Base-by-base conservation (phyloP, 2,329 filamentous ascomycete genomes). In the Fusarium annulatum region DNA sequence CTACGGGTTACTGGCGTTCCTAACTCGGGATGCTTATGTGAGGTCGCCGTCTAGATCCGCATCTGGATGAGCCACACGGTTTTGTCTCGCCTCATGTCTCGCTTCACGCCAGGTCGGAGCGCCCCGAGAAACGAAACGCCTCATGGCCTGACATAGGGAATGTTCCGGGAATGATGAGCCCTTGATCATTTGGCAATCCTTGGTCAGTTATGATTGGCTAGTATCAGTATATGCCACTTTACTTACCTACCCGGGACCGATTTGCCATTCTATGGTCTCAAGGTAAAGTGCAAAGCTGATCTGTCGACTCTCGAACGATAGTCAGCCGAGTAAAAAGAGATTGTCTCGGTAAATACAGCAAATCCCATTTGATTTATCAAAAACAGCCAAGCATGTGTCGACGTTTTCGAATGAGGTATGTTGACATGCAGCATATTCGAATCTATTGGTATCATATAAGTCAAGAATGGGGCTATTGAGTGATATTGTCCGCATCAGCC, bases 71-170 rank as follows among this genome's bases (percentile, higher is more conserved):
- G 43, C 53, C 63, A 59, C 58, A 19, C 30, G 21, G 33, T 36
- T 34, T 34, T n/a, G 41, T 53, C 38, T 61, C 46, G 52, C 62
- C 62, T 69, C 58, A 49, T 56, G 30, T 52, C 33, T 49, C 38
- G 34, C n/a, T 36, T 49, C 16, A n/a, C 53, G 62, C 28, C 57
- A 64, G 39, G 53, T 66, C 72, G 72, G 68, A 48, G 72, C 60
- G 38, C 68, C 63, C 72, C 68, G 72, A 55, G 41, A 45, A 62
- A 57, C 38, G 41, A 45, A 59, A 60, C 38, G 33, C 45, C 64
- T 69, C 45, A 58, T 74, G 60, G 48, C 48, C 64, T 72, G 67
- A 56, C 41, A 57, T 41, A 41, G 53, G 60, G 43, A 66, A 69
- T 65, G n/a, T 41, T 45, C 55, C 64, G 52, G 53, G 46, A 53